Conservation (phyloP, 352 stramenopile genomes). For the Pythium pyrilobum region DNA sequence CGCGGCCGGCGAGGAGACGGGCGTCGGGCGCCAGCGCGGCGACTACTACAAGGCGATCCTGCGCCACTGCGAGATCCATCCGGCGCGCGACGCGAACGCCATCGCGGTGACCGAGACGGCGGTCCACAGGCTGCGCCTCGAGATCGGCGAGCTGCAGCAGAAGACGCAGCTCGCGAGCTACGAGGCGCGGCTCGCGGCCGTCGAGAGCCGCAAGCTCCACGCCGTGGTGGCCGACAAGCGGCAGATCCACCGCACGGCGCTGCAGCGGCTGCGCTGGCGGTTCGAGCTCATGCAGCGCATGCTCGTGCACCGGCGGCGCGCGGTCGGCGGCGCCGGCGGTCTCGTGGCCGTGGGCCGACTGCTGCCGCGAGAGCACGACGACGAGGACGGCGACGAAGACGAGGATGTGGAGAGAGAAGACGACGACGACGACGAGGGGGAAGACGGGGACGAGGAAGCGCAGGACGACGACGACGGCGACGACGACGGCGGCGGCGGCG, state of each 20-base stretch:
- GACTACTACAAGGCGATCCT: constrained; percentile 82
- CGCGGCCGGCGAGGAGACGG: constrained; percentile 49
- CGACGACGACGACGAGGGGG: background rate
- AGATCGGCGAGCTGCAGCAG: constrained; percentile 66
- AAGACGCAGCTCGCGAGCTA: constrained; percentile 65
- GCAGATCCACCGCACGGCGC: constrained; percentile 54
- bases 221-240: constrained; percentile 63
- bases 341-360: background rate
- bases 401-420: background rate
- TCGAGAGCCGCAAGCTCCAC: constrained; percentile 63
- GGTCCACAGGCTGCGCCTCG: constrained; percentile 56
- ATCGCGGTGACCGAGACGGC: constrained; percentile 63
- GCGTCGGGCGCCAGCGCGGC: constrained; percentile 52
- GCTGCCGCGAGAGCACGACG: background rate
- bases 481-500: background rate
- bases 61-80: constrained; percentile 72
- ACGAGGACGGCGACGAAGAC: background rate
- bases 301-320: constrained; percentile 7
- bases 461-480: background rate
- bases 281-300: constrained; percentile 59
- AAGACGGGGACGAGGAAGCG: background rate
- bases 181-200: constrained; percentile 49
- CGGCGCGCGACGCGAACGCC: constrained; percentile 67
- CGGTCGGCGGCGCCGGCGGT: background rate
- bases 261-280: constrained; percentile 61